Evolutionary conservation across 2,329 filamentous ascomycete genomes (phyloP), one percentile per base, ranked within the genome.

Genomic region (Curvularia sp.): DNA sequence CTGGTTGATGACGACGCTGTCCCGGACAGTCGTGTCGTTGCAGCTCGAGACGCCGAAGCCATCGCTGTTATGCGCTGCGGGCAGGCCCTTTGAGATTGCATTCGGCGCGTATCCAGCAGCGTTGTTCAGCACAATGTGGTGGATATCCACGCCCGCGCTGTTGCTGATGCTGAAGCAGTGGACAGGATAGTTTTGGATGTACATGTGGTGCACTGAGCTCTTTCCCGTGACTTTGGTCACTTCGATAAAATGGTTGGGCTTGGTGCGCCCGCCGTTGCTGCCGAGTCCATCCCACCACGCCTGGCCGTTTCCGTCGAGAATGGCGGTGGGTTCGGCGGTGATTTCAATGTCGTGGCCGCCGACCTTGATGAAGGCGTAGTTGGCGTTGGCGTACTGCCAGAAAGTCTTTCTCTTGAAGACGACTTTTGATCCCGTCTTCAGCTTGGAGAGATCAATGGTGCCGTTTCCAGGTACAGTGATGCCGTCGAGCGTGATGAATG

Each of bases 121-220:
- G 74, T 87, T 84, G 69, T 87, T 81, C 57, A 87, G 80, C 9
- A 78, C 82, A 57, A 87, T 78, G 41, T 78, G 70, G 8, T 76
- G 75, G 21, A 88, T 58, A 3, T 75, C 75, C 2, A 85, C 72
- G 28, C 76, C 77, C 3, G 34, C 45, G 18, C 74, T 75, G 10
- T 73, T 69, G 62, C 81, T 78, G 52, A 80, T 74, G 53, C 68
- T 79, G 70, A 85, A 81, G 46, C 75, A 77, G 63, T 86, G 83
- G 0, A 84, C 81, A 1, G 84, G 83, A 7, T 80, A 79, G 72
- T 86, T 84, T 64, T 80, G 73, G 61, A 85, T 79, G 58, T 81
- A 81, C 18, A 85, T 66, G 39, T 79, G 75, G 28, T 73, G 75
- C 64, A 75, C 66, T 3, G 72, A 69, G 21, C 78, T 80, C 50